These are phyloP conservation scores for Leucogyrophana mollusca DNA, from an alignment of 768 basidiomycete genomes.

Conservation along the genomic window DNA sequence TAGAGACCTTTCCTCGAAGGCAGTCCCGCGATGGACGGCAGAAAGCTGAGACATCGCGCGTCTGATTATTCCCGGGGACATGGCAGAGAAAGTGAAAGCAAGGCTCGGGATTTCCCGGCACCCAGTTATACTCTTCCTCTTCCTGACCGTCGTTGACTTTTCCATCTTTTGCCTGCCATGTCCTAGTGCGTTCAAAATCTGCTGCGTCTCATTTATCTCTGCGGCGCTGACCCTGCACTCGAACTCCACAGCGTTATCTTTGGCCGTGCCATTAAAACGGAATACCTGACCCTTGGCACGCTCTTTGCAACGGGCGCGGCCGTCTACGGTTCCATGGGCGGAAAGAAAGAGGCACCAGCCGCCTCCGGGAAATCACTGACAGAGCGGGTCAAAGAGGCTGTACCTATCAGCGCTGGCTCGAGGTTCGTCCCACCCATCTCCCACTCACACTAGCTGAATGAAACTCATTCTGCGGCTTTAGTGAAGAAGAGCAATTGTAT, in stretches of 20 bases:
- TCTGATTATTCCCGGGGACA: neutral
- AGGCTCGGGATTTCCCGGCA: neutral
- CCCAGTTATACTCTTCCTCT: neutral
- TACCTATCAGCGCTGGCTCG: slow-evolving; percentile 64
- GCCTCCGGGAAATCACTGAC: slow-evolving; percentile 43
- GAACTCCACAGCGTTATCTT: slow-evolving; percentile 58
- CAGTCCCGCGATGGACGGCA: slow-evolving; percentile 63
- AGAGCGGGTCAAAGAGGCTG: slow-evolving; percentile 59
- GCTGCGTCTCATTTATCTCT: neutral
- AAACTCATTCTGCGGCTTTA: too few relatives aligned
- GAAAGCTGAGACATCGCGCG: slow-evolving; percentile 29
- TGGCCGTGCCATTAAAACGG: slow-evolving; percentile 79
- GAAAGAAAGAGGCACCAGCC: slow-evolving; percentile 43
- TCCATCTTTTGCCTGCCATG: slow-evolving; percentile 34
- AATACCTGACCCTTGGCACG: slow-evolving; percentile 73
- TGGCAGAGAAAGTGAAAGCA: neutral
- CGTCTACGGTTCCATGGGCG: slow-evolving; percentile 53
- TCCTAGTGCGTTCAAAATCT: slow-evolving; percentile 43
- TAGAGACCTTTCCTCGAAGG: slow-evolving; percentile 73
- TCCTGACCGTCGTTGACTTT: neutral
- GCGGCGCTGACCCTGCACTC: slow-evolving; percentile 2
- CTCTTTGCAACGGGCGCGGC: slow-evolving; percentile 58
- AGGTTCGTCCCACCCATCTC: slow-evolving; percentile 48
- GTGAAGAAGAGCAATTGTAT: slow-evolving; percentile 87
- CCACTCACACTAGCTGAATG: slow-evolving; percentile 1